Evolutionary conservation across 2,329 filamentous ascomycete species (phyloP).

Genomic region (Ustilaginoidea virens): DNA sequence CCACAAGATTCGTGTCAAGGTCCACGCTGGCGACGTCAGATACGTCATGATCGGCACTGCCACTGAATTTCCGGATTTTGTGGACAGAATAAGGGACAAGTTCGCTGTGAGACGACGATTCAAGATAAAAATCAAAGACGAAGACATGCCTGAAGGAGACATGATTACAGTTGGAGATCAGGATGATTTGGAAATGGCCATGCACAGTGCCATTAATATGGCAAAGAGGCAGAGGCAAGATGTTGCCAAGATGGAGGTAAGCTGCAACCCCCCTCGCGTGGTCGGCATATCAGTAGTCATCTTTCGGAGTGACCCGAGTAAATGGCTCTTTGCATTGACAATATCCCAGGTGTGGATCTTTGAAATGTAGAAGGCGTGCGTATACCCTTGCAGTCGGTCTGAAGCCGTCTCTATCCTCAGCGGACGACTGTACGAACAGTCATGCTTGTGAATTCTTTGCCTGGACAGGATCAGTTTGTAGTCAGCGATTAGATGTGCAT

Average conservation of each 20-base stretch:
- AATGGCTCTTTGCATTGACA: background rate
- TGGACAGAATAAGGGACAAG: constrained; percentile 70
- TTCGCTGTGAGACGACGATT: constrained; percentile 65
- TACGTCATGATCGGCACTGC: constrained; percentile 74
- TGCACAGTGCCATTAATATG: constrained; percentile 50
- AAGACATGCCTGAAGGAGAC: constrained; percentile 60
- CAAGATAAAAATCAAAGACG: constrained; percentile 79
- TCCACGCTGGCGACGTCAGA: constrained; percentile 78
- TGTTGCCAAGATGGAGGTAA: constrained; percentile 89
- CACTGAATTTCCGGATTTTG: constrained; percentile 62
- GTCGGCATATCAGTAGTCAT: no score
- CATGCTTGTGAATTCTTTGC: no score
- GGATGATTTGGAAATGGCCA: constrained; percentile 83
- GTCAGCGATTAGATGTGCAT: no score
- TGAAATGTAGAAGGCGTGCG: constrained; percentile 21
- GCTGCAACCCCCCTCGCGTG: constrained; percentile 14
- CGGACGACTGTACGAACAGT: no score
- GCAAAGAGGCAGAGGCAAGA: constrained; percentile 63
- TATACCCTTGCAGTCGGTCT: background rate
- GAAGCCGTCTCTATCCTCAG: background rate
- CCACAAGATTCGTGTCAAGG: constrained; percentile 76
- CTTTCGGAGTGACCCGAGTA: no score
- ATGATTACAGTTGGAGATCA: constrained; percentile 97
- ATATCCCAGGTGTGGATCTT: constrained; percentile 32
- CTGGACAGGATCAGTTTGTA: no score